A percentile compares a stretch with the other conserved stretches of the same genome.
phyloP scores from a whole-genome alignment of 768 basidiomycete species.

The Leccinum subtestaceum region DNA sequence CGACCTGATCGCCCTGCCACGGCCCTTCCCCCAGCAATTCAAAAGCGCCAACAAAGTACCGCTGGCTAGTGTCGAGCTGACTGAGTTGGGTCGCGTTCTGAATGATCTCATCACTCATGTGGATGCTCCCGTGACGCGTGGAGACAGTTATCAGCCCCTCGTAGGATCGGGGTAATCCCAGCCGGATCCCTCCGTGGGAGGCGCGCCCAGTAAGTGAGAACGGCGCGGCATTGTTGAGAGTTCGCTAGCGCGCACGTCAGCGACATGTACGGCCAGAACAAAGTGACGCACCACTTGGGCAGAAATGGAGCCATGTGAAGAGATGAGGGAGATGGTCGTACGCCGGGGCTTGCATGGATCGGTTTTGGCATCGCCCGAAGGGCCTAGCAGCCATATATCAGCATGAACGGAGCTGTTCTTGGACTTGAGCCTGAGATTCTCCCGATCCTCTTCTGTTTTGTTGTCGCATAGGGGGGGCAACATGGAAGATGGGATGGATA shows the following conservation, averaged over 20 bases:
- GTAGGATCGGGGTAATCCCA: constrained; percentile 23
- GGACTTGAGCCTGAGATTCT: constrained; percentile 37
- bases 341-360: constrained; percentile 10
- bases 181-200: constrained; percentile 12
- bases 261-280: not conserved
- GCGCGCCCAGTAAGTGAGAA: constrained; percentile 15
- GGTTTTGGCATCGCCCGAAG: not conserved
- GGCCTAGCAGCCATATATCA: constrained; percentile 37
- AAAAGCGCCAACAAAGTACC: constrained; percentile 29
- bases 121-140: constrained; percentile 17
- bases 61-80: constrained; percentile 13
- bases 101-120: constrained; percentile 13
- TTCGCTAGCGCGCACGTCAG: constrained; percentile 10
- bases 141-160: constrained; percentile 18
- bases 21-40: constrained; percentile 8
- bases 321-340: constrained; percentile 21
- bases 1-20: constrained; percentile 25
- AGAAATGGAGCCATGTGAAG: constrained; percentile 16
- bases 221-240: constrained; percentile 12
- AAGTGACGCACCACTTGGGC: constrained; percentile 21
- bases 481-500: constrained; percentile 38
- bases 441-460: constrained; percentile 39
- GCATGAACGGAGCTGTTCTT: constrained; percentile 36
- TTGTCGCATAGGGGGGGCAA: constrained; percentile 37
- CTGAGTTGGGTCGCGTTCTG: constrained; percentile 21